phyloP scores from a whole-genome alignment of 2,329 filamentous ascomycete genomes.

The Penicillium sp. region DNA sequence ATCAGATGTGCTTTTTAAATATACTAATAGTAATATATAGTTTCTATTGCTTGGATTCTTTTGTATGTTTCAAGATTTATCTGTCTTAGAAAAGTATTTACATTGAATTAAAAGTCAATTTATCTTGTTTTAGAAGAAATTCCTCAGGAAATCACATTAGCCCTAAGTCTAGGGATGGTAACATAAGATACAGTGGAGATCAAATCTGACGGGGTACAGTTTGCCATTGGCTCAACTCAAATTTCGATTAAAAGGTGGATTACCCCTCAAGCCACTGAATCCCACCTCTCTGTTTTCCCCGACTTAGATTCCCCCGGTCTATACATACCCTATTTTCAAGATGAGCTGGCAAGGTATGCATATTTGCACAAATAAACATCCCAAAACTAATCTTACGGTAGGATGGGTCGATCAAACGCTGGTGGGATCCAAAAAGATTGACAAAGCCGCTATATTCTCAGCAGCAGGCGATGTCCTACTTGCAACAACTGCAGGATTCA shows the following conservation, averaged over 20 bases:
- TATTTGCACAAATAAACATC: neutral
- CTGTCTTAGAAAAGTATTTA: neutral
- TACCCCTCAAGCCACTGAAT: neutral
- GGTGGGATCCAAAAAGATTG: neutral
- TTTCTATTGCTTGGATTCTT: slow-evolving; percentile 8
- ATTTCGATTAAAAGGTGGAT: neutral
- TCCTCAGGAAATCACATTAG: neutral
- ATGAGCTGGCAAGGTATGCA: neutral
- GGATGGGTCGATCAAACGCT: neutral
- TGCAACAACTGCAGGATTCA: neutral
- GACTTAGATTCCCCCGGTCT: neutral
- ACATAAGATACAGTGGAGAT: neutral
- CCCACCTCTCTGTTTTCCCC: neutral
- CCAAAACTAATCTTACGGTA: neutral
- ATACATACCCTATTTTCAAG: neutral
- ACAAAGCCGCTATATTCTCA: neutral
- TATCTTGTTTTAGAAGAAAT: neutral
- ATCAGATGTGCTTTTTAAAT: slow-evolving; percentile 5
- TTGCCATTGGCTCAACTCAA: neutral
- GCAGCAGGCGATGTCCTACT: neutral
- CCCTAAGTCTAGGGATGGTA: neutral
- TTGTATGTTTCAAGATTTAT: neutral
- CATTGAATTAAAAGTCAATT: neutral
- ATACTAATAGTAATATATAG: slow-evolving; percentile 25
- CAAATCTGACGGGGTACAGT: neutral